Conservation (phyloP, 2,329 filamentous ascomycete species). For the Pleurostoma richardsiae region DNA sequence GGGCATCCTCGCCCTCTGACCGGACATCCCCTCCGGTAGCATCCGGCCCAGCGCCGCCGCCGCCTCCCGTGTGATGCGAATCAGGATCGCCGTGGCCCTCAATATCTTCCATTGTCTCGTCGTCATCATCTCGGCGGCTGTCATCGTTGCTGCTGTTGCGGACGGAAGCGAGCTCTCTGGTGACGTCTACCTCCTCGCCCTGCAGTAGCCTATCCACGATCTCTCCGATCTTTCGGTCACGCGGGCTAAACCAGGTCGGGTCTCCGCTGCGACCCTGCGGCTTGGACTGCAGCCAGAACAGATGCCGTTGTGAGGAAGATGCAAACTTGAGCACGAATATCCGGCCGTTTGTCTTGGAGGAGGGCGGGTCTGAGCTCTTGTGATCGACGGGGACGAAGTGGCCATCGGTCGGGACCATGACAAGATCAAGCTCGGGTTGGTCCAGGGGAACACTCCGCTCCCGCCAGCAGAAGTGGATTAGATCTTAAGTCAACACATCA, state of each 20-base stretch:
- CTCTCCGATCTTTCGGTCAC: conserved; percentile 82
- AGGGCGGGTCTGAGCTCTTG: conserved; percentile 48
- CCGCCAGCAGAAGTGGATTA: conserved; percentile 97
- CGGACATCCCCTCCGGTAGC: conserved; percentile 89
- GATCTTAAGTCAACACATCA: conserved; percentile 44
- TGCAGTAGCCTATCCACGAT: conserved; percentile 81
- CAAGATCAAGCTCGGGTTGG: conserved; percentile 77
- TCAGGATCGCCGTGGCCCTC: conserved; percentile 58
- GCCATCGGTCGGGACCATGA: conserved; percentile 90
- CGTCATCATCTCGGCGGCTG: conserved; percentile 44
- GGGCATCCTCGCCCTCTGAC: conserved; percentile 80
- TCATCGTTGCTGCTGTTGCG: conserved; percentile 44
- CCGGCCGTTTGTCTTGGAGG: conserved; percentile 73
- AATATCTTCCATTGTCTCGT: conserved; percentile 76
- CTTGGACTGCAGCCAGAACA: conserved; percentile 97
- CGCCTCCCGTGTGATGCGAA: conserved; percentile 54
- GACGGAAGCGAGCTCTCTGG: conserved; percentile 63
- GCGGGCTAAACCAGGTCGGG: conserved; percentile 72
- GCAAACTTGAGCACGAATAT: conserved; percentile 92
- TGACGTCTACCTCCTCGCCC: conserved; percentile 82
- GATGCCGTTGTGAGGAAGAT: conserved; percentile 83
- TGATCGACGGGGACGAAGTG: conserved; percentile 78
- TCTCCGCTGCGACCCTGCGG: conserved; percentile 66
- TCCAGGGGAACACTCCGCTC: conserved; percentile 66
- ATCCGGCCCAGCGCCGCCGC: conserved; percentile 77